These are phyloP conservation scores for Hydnomerulius pinastri DNA, from an alignment of 768 basidiomycete genomes.

Conservation along the genomic window DNA sequence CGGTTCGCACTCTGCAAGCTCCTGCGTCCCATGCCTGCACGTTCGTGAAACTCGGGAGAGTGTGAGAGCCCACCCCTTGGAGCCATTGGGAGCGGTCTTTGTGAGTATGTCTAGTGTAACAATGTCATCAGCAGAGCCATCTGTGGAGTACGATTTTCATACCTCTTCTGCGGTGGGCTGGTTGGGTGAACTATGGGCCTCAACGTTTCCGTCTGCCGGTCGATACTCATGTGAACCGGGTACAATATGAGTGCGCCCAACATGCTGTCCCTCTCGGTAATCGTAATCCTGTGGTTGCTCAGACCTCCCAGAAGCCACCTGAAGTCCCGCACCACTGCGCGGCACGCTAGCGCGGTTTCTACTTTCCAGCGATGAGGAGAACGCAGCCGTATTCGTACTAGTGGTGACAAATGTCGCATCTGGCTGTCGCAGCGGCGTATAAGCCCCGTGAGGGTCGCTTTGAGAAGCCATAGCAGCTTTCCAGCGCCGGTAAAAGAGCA, in stretches of 20 bases:
- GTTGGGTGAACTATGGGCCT: not conserved
- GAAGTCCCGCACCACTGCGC: conserved; percentile 5
- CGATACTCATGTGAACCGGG: conserved; percentile 14
- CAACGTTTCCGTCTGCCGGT: conserved; percentile 3
- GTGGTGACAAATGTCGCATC: not conserved
- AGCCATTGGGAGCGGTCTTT: conserved; percentile 25
- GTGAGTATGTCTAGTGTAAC: conserved; percentile 9
- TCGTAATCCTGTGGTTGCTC: conserved; percentile 9
- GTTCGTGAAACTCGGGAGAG: conserved; percentile 15
- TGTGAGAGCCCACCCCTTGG: conserved; percentile 18
- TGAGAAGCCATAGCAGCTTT: conserved; percentile 20
- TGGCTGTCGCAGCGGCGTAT: conserved; percentile 7
- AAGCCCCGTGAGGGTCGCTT: conserved; percentile 11
- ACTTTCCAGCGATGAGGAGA: conserved; percentile 23
- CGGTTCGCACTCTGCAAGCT: conserved; percentile 1
- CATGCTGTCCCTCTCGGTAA: not conserved
- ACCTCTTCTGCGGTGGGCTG: conserved; percentile 21
- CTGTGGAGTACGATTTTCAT: not conserved
- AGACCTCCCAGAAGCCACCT: conserved; percentile 1
- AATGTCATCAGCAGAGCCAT: not conserved
- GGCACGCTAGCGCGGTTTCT: conserved; percentile 12
- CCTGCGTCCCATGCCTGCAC: conserved; percentile 1
- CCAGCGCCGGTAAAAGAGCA: conserved; percentile 32
- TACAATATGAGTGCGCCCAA: not conserved
- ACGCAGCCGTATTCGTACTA: conserved; percentile 4